Evolutionary conservation across 768 basidiomycete genomes (phyloP).

Genomic region (Boletus patriciae): DNA sequence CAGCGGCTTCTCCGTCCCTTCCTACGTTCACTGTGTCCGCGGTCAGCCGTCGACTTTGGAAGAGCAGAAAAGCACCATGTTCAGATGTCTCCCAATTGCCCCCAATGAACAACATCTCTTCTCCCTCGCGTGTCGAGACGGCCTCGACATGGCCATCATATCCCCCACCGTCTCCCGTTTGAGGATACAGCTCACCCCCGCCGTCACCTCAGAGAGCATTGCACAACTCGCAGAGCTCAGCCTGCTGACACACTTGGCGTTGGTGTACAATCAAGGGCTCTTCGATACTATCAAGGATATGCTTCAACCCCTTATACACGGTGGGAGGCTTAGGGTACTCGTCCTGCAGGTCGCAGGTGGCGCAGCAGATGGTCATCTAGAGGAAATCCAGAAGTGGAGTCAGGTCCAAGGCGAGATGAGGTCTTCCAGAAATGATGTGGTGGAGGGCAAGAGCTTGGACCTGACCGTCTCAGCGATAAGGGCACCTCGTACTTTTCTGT

Average conservation of each 20-base stretch:
- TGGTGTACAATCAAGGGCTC: conserved; percentile 8
- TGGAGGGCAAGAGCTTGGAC: neutral
- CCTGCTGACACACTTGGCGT: conserved; percentile 18
- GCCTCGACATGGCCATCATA: conserved; percentile 34
- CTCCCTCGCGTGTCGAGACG: conserved; percentile 33
- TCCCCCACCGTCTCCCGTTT: conserved; percentile 34
- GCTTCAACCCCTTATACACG: conserved; percentile 8
- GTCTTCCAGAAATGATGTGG: neutral
- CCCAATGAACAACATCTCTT: conserved; percentile 37
- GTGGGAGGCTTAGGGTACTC: conserved; percentile 5
- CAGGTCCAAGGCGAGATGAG: neutral
- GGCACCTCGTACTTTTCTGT: conserved; percentile 7
- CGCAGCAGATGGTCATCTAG: neutral
- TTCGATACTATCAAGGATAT: neutral
- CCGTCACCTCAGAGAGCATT: conserved; percentile 5
- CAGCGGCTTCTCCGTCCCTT: conserved; percentile 35
- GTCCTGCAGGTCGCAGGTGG: conserved; percentile 11
- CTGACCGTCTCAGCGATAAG: neutral
- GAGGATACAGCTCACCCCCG: conserved; percentile 32
- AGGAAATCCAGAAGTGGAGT: conserved; percentile 14
- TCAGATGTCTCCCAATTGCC: neutral
- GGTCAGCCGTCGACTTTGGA: neutral
- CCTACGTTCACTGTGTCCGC: conserved; percentile 19
- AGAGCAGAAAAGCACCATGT: neutral
- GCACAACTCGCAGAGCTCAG: conserved; percentile 11